Base-by-base conservation (phyloP, 202 grass and related monocot genomes). In the Panicum hallii region DNA sequence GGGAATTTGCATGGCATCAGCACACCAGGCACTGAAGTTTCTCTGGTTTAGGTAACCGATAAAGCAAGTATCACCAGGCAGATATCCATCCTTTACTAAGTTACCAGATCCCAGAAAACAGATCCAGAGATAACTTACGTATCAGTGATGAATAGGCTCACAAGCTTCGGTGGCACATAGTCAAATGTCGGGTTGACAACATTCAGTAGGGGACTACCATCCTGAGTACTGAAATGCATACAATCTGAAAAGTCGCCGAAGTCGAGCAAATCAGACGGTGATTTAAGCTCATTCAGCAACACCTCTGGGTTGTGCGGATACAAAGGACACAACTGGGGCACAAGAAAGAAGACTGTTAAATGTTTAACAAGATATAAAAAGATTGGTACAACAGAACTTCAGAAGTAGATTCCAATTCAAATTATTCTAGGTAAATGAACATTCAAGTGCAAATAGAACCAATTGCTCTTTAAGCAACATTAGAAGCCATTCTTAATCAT, bases 171-270 rank as follows among this genome's bases (percentile, higher is more conserved):
- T 3, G 91, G 93, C 49, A 99, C 91, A 54, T 96, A 99, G 69
- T 99, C 97, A 92, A 99, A 99, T 43, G 97, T 89, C 36, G 97
- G 97, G 70, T 99, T 99, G 20, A 92, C 97, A 85, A 99, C 93
- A 78, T 91, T 90, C 68, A 99, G 61, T 83, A 92, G 93, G 79
- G 89, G 83, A 54, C 82, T 85, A 43, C 93, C 93, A 82, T 91
- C 87, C 76, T 75, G 82, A 65, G 81, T 72, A 85, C 91, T 92
- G 73, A 88, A 96, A 34, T 99, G 89, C 97, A 96, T 99, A 82
- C 91, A 94, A 87, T 94, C 85, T 79, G 97, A 99, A 74, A 99
- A 99, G 67, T 99, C 90, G 9, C 97, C 97, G 36, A 96, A 92
- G 75, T 99, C 93, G 12, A 99, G 86, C 88, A 99, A 93, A 91